A percentile compares a stretch with the other conserved stretches of the same genome.
Conservation (phyloP, 2,329 filamentous ascomycete species). For the Apiospora koreana region DNA sequence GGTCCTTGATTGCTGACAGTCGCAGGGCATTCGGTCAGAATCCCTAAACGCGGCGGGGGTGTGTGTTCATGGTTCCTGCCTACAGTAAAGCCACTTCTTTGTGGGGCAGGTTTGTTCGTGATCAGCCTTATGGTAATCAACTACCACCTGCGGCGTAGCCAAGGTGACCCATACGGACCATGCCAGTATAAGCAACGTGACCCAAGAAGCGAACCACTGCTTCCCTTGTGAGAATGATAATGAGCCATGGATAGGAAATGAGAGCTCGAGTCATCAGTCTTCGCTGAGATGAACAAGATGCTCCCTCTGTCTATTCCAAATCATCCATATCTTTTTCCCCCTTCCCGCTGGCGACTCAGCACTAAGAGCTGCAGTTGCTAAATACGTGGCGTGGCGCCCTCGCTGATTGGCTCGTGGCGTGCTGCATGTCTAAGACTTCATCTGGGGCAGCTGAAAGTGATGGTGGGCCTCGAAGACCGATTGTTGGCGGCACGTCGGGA, state of each 20-base stretch:
- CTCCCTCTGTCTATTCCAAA: no score
- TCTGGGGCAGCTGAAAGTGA: not conserved
- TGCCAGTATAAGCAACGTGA: not conserved
- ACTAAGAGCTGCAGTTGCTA: not conserved
- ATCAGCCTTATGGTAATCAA: not conserved
- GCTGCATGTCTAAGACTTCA: slow-evolving; percentile 1
- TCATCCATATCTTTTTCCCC: not conserved
- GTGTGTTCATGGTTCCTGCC: not conserved
- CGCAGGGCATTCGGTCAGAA: not conserved
- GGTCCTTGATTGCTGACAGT: not conserved
- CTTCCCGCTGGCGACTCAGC: not conserved
- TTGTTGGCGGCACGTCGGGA: not conserved
- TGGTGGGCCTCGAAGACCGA: not conserved
- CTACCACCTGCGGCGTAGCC: not conserved
- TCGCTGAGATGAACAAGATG: not conserved
- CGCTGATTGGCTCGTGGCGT: not conserved
- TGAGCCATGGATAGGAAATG: not conserved
- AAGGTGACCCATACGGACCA: not conserved
- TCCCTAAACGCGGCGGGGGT: not conserved
- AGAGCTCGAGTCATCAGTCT: not conserved
- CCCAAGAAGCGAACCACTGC: not conserved
- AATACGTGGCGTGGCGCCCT: not conserved
- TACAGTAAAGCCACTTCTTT: not conserved
- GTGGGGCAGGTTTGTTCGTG: not conserved
- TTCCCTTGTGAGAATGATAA: not conserved